A percentile compares a stretch with the other conserved stretches of the same genome.
Conservation (phyloP, 805 yeast genomes). For the Komagataella phaffii region DNA sequence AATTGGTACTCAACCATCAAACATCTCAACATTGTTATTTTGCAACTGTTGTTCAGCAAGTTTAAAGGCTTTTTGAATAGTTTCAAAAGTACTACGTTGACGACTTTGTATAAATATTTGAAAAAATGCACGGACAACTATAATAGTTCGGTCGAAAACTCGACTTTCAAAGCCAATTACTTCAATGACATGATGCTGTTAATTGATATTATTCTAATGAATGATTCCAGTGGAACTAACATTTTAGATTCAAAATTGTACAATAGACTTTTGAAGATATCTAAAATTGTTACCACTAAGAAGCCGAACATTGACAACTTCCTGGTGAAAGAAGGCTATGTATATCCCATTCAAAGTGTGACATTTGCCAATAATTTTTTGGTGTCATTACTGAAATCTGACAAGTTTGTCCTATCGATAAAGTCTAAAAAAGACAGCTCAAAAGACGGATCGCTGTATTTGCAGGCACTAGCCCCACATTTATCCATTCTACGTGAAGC, state of each 20-base stretch:
- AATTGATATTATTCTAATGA: constrained; percentile 14
- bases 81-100: constrained; percentile 13
- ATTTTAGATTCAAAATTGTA: constrained; percentile 16
- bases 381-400: constrained; percentile 17
- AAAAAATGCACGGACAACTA: constrained; percentile 19
- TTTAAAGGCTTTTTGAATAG: constrained; percentile 21
- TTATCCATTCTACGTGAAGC: background rate
- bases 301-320: constrained; percentile 4
- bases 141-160: constrained; percentile 16
- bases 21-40: constrained; percentile 14
- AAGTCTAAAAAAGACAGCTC: background rate
- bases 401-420: constrained; percentile 9
- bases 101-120: constrained; percentile 16
- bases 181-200: constrained; percentile 16
- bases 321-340: constrained; percentile 7
- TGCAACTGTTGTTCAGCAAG: constrained; percentile 15
- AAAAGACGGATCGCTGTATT: background rate
- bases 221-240: constrained; percentile 13
- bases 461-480: background rate
- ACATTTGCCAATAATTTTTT: constrained; percentile 15
- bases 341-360: constrained; percentile 17
- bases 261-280: constrained; percentile 15
- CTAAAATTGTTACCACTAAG: constrained; percentile 12
- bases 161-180: constrained; percentile 17
- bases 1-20: constrained; percentile 19